These are phyloP conservation scores for Leishmania braziliensis DNA, from an alignment of 208 protist genomes.

Conservation along the genomic window DNA sequence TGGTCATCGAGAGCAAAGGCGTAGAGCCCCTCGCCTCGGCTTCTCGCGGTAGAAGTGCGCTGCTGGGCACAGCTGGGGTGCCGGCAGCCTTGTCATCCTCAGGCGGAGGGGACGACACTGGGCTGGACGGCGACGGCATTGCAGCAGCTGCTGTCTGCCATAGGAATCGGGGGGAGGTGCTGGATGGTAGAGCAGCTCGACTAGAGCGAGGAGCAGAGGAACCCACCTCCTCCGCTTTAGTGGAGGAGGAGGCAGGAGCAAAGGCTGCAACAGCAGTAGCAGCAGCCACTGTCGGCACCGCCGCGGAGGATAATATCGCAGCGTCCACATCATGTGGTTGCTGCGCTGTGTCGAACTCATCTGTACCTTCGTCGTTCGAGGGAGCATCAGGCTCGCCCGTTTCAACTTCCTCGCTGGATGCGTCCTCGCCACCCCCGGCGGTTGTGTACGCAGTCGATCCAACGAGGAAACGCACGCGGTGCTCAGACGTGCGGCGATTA, in stretches of 20 bases:
- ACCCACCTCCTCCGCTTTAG: background rate
- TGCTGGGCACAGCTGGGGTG: background rate
- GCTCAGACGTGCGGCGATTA: background rate
- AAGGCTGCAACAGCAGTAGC: background rate
- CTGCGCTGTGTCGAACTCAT: background rate
- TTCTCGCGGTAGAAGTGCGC: background rate
- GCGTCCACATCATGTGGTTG: background rate
- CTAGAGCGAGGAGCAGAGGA: background rate
- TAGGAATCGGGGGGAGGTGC: conserved; percentile 12
- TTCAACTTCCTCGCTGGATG: background rate
- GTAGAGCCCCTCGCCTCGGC: background rate
- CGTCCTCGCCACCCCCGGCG: background rate
- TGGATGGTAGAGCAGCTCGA: background rate
- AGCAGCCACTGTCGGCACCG: background rate
- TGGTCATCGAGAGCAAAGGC: background rate
- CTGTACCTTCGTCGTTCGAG: background rate
- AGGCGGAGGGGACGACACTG: conserved; percentile 9
- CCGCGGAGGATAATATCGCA: background rate
- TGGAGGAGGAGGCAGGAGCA: background rate
- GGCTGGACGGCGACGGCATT: conserved; percentile 33
- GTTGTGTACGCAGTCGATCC: background rate
- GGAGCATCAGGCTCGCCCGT: background rate
- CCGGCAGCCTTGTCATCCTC: conserved; percentile 9
- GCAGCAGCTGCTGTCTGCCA: conserved; percentile 27
- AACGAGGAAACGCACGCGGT: background rate